Percentiles rank a stretch among this genome's conserved stretches.
Evolutionary conservation across 2,329 filamentous ascomycete genomes (phyloP).

Genomic region (Epicoccum sorghinum): DNA sequence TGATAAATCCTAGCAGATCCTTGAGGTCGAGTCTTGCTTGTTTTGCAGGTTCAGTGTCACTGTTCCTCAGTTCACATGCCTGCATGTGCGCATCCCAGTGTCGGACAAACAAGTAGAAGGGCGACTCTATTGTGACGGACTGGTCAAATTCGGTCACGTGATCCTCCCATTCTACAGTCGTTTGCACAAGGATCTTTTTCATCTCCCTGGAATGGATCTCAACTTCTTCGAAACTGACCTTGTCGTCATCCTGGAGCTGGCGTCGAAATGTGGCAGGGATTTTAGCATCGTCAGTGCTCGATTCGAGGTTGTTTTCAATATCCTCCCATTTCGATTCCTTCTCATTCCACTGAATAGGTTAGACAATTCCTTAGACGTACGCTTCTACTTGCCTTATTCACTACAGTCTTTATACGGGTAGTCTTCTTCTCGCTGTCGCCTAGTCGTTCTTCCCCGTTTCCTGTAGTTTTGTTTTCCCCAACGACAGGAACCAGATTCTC

Average conservation of each 20-base stretch:
- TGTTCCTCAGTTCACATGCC: background rate
- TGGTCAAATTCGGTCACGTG: background rate
- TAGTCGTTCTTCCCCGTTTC: background rate
- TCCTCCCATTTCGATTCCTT: slow-evolving; percentile 2
- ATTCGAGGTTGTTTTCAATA: background rate
- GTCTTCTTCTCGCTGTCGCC: background rate
- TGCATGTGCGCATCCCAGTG: slow-evolving; percentile 7
- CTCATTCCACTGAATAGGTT: background rate
- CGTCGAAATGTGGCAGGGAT: slow-evolving; percentile 7
- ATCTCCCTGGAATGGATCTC: slow-evolving; percentile 11
- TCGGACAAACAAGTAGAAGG: slow-evolving; percentile 7
- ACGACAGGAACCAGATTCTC: too few relatives aligned
- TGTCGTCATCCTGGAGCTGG: background rate
- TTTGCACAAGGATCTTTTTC: slow-evolving; percentile 1
- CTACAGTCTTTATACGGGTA: slow-evolving; percentile 2
- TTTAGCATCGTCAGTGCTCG: background rate
- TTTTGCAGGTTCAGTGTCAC: background rate
- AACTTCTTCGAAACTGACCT: slow-evolving; percentile 7
- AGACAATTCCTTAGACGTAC: background rate
- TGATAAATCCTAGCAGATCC: slow-evolving; percentile 4
- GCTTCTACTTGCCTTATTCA: background rate
- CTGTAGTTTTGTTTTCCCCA: too few relatives aligned
- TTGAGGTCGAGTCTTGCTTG: slow-evolving; percentile 5
- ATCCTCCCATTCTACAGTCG: background rate
- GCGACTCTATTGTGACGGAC: background rate